Conservation (phyloP, 495 filamentous ascomycete genomes). For the Darksidea phi region DNA sequence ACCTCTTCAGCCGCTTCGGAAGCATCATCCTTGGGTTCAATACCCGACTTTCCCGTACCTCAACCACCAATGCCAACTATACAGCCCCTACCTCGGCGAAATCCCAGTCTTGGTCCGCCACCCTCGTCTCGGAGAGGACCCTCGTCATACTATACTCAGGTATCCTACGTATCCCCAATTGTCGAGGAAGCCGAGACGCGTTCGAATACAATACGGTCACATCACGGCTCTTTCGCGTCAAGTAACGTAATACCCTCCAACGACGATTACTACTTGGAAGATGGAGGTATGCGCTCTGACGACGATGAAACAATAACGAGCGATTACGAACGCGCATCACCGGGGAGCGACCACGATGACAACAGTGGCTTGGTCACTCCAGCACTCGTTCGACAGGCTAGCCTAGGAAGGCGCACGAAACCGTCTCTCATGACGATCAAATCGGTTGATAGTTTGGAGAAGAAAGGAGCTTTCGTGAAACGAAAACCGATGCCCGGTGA, state of each 20-base stretch:
- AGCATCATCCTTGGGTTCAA: conserved; percentile 53
- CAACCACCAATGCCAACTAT: conserved; percentile 38
- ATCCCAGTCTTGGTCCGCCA: conserved; percentile 60
- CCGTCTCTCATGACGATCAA: conserved; percentile 67
- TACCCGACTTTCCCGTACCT: conserved; percentile 61
- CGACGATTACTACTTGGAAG: conserved; percentile 40
- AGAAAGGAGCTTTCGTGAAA: conserved; percentile 29
- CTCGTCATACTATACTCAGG: conserved; percentile 69
- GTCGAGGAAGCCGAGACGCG: conserved; percentile 66
- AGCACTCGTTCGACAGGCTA: conserved; percentile 65
- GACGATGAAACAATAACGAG: conserved; percentile 44
- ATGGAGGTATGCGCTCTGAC: conserved; percentile 45
- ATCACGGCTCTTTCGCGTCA: conserved; percentile 74
- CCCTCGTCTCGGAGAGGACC: conserved; percentile 69
- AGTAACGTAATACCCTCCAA: conserved; percentile 73
- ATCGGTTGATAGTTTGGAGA: conserved; percentile 42
- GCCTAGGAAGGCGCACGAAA: conserved; percentile 70
- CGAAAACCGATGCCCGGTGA: conserved; percentile 38
- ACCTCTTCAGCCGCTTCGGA: conserved; percentile 32
- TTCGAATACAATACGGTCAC: conserved; percentile 50
- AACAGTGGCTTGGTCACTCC: conserved; percentile 52
- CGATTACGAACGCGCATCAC: conserved; percentile 35
- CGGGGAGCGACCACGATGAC: conserved; percentile 57
- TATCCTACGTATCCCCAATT: conserved; percentile 82
- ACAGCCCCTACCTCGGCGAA: conserved; percentile 50